A percentile compares a stretch with the other conserved stretches of the same genome.
phyloP scores from a whole-genome alignment of 805 yeast species.

The Metschnikowia lochheadii region DNA sequence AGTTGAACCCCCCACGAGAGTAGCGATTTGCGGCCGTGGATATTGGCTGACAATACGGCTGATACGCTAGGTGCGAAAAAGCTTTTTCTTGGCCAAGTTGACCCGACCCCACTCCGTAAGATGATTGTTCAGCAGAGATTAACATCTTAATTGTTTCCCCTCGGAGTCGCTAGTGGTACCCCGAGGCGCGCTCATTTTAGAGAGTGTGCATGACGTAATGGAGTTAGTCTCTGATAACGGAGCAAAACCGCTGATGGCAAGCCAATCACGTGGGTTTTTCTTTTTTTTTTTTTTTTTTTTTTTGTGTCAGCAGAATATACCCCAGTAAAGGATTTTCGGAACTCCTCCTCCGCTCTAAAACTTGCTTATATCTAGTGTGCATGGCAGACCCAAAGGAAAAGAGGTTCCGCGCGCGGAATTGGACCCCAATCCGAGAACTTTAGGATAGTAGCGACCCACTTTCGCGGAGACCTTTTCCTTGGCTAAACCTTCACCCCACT shows the following conservation, averaged over 20 bases:
- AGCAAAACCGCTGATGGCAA: neutral
- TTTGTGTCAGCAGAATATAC: too few relatives aligned
- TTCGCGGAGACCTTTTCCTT: neutral
- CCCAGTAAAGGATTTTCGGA: too few relatives aligned
- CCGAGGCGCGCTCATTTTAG: slow-evolving; percentile 2
- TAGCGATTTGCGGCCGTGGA: neutral
- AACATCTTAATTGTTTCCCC: neutral
- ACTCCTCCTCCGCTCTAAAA: neutral
- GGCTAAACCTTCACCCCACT: neutral
- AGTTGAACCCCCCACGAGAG: neutral
- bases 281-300: too few relatives aligned
- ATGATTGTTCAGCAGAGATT: neutral
- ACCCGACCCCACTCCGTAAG: neutral
- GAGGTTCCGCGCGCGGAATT: slow-evolving; percentile 1
- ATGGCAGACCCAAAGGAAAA: neutral
- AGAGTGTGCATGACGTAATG: neutral
- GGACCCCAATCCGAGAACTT: neutral
- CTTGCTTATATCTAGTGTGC: neutral
- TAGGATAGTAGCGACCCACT: neutral
- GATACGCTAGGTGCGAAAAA: neutral
- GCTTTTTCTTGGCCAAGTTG: neutral
- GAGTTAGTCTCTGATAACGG: neutral
- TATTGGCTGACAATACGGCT: neutral
- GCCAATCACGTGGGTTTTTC: neutral
- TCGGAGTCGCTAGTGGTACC: neutral